Conservation (phyloP, 345 rosid genomes). For the Raphanus sativus region DNA sequence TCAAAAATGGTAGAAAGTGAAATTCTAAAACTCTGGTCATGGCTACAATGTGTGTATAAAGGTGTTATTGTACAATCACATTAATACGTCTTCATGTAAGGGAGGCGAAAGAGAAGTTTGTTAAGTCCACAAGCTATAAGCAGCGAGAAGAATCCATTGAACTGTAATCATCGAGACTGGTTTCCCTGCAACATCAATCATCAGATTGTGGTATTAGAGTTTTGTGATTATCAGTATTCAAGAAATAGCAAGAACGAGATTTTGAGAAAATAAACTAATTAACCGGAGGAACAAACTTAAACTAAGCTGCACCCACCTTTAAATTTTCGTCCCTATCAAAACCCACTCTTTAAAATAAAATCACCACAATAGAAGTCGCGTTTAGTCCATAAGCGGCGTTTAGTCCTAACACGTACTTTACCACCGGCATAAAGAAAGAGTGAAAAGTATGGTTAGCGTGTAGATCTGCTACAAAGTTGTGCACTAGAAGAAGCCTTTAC, state of each 20-base stretch:
- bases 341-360: not conserved
- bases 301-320: not conserved
- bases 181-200: constrained; percentile 51
- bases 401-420: not conserved
- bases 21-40: not conserved
- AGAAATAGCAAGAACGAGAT: not conserved
- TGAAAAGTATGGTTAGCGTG: constrained; percentile 5
- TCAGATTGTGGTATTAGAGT: not conserved
- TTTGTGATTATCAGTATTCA: not conserved
- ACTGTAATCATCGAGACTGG: constrained; percentile 44
- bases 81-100: constrained; percentile 63
- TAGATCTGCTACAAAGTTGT: not conserved
- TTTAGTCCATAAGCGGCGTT: not conserved
- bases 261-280: not conserved
- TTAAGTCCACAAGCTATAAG: constrained; percentile 37
- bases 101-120: constrained; percentile 60
- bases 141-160: constrained; percentile 59
- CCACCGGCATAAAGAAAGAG: not conserved
- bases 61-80: constrained; percentile 31
- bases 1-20: not conserved
- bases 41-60: not conserved
- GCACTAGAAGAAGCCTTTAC: constrained; percentile 10
- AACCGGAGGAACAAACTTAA: constrained; percentile 57
- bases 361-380: not conserved
- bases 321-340: not conserved